Evolutionary conservation across 768 basidiomycete genomes (phyloP).

Genomic region (Tylopilus felleus): DNA sequence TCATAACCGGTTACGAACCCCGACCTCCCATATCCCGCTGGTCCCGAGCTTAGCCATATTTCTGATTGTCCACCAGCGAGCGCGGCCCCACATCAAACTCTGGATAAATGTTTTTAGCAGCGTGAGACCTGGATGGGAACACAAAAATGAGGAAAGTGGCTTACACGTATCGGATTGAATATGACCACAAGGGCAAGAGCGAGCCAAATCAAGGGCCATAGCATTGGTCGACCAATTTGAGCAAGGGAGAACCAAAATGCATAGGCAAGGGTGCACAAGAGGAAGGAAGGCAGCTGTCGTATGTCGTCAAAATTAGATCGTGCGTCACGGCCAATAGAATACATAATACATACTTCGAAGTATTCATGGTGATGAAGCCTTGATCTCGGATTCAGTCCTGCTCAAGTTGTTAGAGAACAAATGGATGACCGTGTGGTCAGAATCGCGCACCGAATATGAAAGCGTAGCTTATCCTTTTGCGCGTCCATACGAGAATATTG

Average conservation of each 20-base stretch:
- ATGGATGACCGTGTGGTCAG: neutral
- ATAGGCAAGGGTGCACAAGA: constrained; percentile 69
- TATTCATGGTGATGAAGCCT: constrained; percentile 79
- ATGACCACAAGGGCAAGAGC: constrained; percentile 54
- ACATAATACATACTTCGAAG: constrained; percentile 49
- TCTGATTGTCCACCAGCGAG: constrained; percentile 77
- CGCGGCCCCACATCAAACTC: constrained; percentile 35
- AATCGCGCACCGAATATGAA: constrained; percentile 74
- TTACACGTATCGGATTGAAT: constrained; percentile 72
- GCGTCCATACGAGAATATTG: constrained; percentile 79
- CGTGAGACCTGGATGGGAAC: neutral
- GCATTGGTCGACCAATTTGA: constrained; percentile 61
- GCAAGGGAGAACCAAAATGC: constrained; percentile 84
- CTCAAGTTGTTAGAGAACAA: neutral
- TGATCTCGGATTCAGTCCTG: constrained; percentile 69
- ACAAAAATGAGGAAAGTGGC: neutral
- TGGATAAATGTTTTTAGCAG: constrained; percentile 26
- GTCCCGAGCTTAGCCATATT: constrained; percentile 60
- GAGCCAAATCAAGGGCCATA: constrained; percentile 86
- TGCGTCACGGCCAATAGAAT: neutral
- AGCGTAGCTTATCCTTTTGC: constrained; percentile 80
- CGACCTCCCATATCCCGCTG: constrained; percentile 69
- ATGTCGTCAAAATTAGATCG: neutral
- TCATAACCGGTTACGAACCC: constrained; percentile 43
- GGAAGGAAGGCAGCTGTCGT: constrained; percentile 65